These are phyloP conservation scores for Leccinum obscurum DNA, from an alignment of 768 basidiomycete genomes.

Conservation along the genomic window DNA sequence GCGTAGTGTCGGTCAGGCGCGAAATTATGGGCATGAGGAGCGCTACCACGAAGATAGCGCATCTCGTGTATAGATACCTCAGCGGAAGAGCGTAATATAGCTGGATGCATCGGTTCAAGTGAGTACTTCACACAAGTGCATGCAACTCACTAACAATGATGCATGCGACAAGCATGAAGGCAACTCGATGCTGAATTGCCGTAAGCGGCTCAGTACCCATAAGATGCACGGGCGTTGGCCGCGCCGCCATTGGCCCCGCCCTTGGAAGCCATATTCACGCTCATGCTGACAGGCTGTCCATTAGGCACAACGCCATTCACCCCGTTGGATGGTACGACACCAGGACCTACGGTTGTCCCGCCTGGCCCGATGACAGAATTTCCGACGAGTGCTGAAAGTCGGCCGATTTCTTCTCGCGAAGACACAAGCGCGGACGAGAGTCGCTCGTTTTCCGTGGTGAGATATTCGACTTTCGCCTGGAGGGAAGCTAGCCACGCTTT, in stretches of 20 bases:
- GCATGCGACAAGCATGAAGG: constrained; percentile 7
- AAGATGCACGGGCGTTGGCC: constrained; percentile 36
- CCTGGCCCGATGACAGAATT: constrained; percentile 54
- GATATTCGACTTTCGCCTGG: constrained; percentile 90
- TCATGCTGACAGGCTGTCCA: constrained; percentile 44
- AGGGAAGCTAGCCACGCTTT: constrained; percentile 95
- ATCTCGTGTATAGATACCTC: constrained; percentile 23
- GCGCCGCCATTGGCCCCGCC: constrained; percentile 33
- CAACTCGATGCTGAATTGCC: constrained; percentile 6
- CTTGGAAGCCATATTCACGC: constrained; percentile 41
- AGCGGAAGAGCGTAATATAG: constrained; percentile 15
- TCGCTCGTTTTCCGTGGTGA: constrained; percentile 93
- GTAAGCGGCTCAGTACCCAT: constrained; percentile 37
- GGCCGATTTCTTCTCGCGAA: constrained; percentile 89
- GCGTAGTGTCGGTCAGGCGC: constrained; percentile 13
- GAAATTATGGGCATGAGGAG: constrained; percentile 19
- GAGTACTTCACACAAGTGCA: neutral
- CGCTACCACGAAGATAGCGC: constrained; percentile 20
- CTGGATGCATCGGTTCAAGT: constrained; percentile 7
- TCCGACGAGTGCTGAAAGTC: constrained; percentile 73
- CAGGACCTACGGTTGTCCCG: constrained; percentile 31
- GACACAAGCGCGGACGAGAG: constrained; percentile 83
- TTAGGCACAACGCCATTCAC: constrained; percentile 29
- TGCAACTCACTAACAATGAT: constrained; percentile 18
- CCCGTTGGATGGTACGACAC: constrained; percentile 28